Conservation (phyloP, 225 moss, liverwort and hornwort genomes). For the Rhytidiadelphus loreus region DNA sequence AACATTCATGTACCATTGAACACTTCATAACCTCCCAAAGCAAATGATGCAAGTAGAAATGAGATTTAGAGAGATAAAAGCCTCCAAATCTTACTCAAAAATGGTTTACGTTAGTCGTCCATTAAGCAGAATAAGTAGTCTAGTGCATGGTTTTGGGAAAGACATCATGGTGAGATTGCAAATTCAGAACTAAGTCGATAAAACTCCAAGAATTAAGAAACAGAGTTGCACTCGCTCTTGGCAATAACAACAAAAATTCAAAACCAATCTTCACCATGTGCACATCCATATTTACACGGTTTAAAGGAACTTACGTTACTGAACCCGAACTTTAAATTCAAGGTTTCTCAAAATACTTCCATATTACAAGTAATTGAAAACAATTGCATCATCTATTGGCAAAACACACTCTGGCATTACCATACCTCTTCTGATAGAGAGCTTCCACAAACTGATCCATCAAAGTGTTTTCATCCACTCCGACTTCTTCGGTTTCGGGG, state of each 20-base stretch:
- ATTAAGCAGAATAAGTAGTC: not conserved
- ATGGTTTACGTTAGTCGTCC: not conserved
- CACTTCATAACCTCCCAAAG: not conserved
- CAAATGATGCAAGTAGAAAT: not conserved
- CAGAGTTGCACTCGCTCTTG: not conserved
- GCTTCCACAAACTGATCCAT: slow-evolving; percentile 81
- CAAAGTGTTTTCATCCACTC: slow-evolving; percentile 50
- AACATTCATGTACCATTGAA: not conserved
- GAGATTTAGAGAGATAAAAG: not conserved
- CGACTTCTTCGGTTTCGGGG: slow-evolving; percentile 43
- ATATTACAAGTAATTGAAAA: not conserved
- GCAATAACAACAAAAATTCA: not conserved
- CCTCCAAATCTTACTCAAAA: not conserved
- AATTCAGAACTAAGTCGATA: not conserved
- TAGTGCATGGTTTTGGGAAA: not conserved
- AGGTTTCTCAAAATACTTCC: not conserved
- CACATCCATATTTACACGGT: not conserved
- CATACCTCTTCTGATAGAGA: slow-evolving; percentile 71
- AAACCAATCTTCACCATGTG: not conserved
- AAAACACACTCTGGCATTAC: not conserved
- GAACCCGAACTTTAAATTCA: not conserved
- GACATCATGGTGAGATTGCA: not conserved
- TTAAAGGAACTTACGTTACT: not conserved
- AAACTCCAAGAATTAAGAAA: not conserved
- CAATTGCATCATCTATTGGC: not conserved